Base-by-base conservation (phyloP, 768 basidiomycete species). In the Butyriboletus loyo region DNA sequence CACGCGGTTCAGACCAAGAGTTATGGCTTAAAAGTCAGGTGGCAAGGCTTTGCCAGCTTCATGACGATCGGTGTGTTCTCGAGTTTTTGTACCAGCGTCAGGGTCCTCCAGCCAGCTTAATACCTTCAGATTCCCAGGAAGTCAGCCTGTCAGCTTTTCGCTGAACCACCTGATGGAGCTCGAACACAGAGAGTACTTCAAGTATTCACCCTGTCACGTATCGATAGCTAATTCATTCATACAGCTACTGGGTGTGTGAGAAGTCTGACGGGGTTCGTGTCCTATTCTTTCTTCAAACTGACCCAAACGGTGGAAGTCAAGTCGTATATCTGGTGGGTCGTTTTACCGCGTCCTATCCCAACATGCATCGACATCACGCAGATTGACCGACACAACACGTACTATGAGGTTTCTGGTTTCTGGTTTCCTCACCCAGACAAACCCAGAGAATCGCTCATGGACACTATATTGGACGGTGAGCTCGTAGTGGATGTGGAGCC, bases 171-270 rank as follows among this genome's bases (percentile, higher is more conserved):
- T 98, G 34, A 76, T 77, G 11, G 84, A 87, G 65, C 77, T 98
- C 37, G 92, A 96, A 71, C 73, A 72, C 17, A 82, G 87, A 75
- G 92, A 98, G 94, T 95, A 69, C 56, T 59, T 52, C 42, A 32
- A 19, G 37, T 27, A 17, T 34, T 48, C 46, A 17, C 40, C 31
- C 15, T 25, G 35, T 19, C 45, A 28, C 17, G 9, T 44, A 36
- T 40, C 40, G 17, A 46, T 36, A 49, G 46, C 58, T 59, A 35
- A 71, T 44, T 21, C 55, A 49, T 44, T 43, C 42, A 30, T 25
- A 42, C 66, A 98, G 95, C 66, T 99, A 89, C 71, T 99, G 96
- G 96, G 97, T 99, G 38, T 97, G 94, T 73, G 97, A 99, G 75
- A 98, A 98, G 75, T 96, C 92, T 13, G 97, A 98, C 66, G 97